Evolutionary conservation across 805 yeast genomes (phyloP).

Genomic region (Sungouiozyma intestinalis): DNA sequence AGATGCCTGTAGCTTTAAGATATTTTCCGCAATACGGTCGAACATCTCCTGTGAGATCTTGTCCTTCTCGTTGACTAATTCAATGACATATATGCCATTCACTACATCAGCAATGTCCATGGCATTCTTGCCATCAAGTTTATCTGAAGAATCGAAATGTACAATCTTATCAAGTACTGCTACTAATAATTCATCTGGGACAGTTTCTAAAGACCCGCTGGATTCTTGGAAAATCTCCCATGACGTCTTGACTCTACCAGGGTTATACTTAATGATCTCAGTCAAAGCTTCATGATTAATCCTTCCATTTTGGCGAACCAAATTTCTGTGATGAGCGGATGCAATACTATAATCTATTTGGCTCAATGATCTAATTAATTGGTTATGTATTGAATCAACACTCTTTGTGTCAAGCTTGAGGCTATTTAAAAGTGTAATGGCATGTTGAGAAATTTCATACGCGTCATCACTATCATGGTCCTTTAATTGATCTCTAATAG

Average conservation of each 20-base stretch:
- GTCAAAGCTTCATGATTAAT: slow-evolving; percentile 18
- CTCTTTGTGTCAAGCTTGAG: slow-evolving; percentile 7
- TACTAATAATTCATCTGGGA: slow-evolving; percentile 19
- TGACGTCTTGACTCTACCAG: slow-evolving; percentile 43
- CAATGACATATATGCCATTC: slow-evolving; percentile 18
- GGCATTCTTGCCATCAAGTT: slow-evolving; percentile 23
- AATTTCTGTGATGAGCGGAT: slow-evolving; percentile 21
- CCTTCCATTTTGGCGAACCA: slow-evolving; percentile 14
- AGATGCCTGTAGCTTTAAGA: slow-evolving; percentile 11
- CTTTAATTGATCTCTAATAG: slow-evolving; percentile 8
- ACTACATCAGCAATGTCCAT: slow-evolving; percentile 14
- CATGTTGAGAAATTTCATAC: slow-evolving; percentile 13
- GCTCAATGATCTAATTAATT: slow-evolving; percentile 22
- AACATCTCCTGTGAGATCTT: slow-evolving; percentile 5
- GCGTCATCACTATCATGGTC: slow-evolving; percentile 9
- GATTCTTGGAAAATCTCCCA: slow-evolving; percentile 36
- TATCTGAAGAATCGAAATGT: slow-evolving; percentile 30
- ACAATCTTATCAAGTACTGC: slow-evolving; percentile 31
- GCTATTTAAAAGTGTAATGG: slow-evolving; percentile 7
- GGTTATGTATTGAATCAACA: slow-evolving; percentile 17
- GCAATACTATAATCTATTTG: slow-evolving; percentile 26
- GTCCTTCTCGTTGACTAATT: slow-evolving; percentile 9
- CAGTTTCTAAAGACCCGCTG: slow-evolving; percentile 3
- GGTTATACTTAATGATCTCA: slow-evolving; percentile 35
- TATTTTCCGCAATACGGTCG: slow-evolving; percentile 8